Conservation (phyloP, 495 filamentous ascomycete species). For the Tuber melanosporum region DNA sequence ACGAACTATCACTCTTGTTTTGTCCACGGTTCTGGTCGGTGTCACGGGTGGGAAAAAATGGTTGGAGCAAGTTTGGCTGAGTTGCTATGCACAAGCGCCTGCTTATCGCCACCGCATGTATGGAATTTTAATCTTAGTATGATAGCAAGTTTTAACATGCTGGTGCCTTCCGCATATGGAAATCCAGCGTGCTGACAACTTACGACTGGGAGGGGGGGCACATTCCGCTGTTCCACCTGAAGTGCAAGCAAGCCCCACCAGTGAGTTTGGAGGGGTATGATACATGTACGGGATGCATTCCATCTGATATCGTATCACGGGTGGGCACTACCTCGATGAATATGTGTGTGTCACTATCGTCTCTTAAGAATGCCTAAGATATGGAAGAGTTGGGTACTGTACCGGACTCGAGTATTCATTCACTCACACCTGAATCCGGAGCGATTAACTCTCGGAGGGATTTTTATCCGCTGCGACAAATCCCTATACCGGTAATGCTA, state of each 20-base stretch:
- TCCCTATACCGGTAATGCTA: background rate
- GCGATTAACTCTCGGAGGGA: background rate
- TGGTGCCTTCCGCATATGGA: background rate
- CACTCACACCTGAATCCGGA: background rate
- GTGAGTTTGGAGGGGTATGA: background rate
- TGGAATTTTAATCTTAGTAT: background rate
- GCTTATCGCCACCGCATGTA: background rate
- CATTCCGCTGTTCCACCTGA: background rate
- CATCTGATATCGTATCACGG: background rate
- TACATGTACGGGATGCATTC: background rate
- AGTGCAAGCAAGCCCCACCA: background rate
- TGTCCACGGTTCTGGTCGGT: background rate
- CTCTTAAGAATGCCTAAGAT: background rate
- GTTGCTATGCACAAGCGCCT: too few relatives aligned
- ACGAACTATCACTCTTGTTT: background rate
- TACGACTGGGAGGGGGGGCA: background rate
- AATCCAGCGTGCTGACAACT: background rate
- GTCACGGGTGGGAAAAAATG: background rate
- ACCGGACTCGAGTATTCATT: background rate
- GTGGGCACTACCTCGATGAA: background rate
- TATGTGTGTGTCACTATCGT: background rate
- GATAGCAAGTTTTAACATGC: background rate
- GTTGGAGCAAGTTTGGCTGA: background rate
- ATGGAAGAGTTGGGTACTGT: background rate
- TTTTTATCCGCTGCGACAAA: background rate